These are phyloP conservation scores for Hippophae tibetana DNA, from an alignment of 306 rosid species.

Conservation along the genomic window DNA sequence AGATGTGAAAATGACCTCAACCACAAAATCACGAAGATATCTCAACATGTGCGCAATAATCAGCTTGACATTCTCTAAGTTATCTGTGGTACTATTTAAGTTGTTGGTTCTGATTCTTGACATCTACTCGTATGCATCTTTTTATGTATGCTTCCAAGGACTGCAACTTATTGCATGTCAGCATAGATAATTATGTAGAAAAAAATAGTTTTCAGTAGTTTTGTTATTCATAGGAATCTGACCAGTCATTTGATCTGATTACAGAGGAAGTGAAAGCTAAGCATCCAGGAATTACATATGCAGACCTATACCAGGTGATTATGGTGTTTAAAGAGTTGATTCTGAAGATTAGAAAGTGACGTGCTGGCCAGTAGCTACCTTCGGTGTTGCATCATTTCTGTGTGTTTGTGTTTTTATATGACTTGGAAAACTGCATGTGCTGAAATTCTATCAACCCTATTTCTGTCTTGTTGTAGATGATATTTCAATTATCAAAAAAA, in stretches of 20 bases:
- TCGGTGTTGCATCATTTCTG: neutral
- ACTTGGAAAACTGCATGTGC: too few species aligned
- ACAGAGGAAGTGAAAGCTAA: slow-evolving; percentile 80
- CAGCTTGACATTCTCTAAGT: neutral
- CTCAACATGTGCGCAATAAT: neutral
- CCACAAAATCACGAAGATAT: neutral
- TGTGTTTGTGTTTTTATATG: too few species aligned
- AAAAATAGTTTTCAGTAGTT: neutral
- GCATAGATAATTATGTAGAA: neutral
- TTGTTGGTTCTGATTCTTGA: too few species aligned
- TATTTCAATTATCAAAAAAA: too few species aligned
- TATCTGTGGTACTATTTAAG: neutral
- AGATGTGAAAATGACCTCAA: neutral
- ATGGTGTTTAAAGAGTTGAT: slow-evolving; percentile 11
- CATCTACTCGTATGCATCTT: neutral
- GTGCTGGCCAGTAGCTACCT: neutral
- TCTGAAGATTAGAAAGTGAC: neutral
- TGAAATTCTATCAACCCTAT: too few species aligned
- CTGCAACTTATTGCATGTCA: neutral
- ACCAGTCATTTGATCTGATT: slow-evolving; percentile 25
- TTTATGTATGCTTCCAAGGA: neutral
- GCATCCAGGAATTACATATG: slow-evolving; percentile 62
- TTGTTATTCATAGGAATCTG: slow-evolving; percentile 7
- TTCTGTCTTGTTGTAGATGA: too few species aligned
- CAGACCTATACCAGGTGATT: slow-evolving; percentile 87